These are phyloP conservation scores for Actinomortierella wolfii DNA, from an alignment of 371 early-diverging fungal species.

Conservation along the genomic window DNA sequence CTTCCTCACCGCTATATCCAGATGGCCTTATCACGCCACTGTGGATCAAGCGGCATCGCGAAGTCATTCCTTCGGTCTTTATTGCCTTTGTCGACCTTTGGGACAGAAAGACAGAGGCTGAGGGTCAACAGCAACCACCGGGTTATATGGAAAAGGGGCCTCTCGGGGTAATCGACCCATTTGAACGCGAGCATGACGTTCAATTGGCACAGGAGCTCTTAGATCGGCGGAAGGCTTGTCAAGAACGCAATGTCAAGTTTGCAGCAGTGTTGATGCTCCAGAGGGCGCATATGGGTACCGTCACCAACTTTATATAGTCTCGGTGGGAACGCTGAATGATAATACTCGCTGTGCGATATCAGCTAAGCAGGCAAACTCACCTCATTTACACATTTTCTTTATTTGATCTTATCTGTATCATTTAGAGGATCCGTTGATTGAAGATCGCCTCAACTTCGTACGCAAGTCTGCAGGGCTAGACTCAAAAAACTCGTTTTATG, in stretches of 20 bases:
- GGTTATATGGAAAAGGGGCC: slow-evolving; percentile 54
- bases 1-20: slow-evolving; percentile 76
- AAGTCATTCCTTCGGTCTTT: slow-evolving; percentile 65
- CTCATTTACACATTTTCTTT: too few species aligned
- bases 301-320: not conserved
- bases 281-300: slow-evolving; percentile 57
- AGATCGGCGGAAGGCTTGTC: slow-evolving; percentile 64
- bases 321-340: not conserved
- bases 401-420: slow-evolving; percentile 1
- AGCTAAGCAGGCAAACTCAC: too few species aligned
- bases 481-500: slow-evolving; percentile 64
- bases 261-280: slow-evolving; percentile 71
- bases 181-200: slow-evolving; percentile 67
- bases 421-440: slow-evolving; percentile 64
- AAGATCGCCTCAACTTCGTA: slow-evolving; percentile 67
- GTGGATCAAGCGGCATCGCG: slow-evolving; percentile 73
- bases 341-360: too few species aligned
- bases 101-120: slow-evolving; percentile 50
- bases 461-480: slow-evolving; percentile 72
- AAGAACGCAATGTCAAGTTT: slow-evolving; percentile 76
- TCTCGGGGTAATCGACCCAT: slow-evolving; percentile 57
- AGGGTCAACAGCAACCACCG: slow-evolving; percentile 31
- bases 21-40: slow-evolving; percentile 79
- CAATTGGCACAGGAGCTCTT: slow-evolving; percentile 68
- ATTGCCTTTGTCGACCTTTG: slow-evolving; percentile 74